phyloP scores from a whole-genome alignment of 371 early-diverging fungal species.

The Encephalitozoon cuniculi region DNA sequence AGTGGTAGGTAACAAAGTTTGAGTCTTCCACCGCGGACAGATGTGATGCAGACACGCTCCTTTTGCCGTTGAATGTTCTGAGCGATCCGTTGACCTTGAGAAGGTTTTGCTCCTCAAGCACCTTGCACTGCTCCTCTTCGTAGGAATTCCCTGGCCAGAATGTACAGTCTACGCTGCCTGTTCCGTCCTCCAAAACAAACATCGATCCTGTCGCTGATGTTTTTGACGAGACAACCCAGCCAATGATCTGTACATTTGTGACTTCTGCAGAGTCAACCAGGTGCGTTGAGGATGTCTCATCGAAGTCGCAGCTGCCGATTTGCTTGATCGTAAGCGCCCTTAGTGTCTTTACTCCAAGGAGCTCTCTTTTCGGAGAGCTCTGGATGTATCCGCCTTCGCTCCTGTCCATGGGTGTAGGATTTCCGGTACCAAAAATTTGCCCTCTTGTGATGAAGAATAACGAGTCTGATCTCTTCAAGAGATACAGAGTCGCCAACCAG shows the following conservation, averaged over 20 bases:
- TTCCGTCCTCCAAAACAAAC: slow-evolving; percentile 50
- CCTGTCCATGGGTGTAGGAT: slow-evolving; percentile 1
- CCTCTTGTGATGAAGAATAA: neutral
- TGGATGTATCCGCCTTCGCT: slow-evolving; percentile 25
- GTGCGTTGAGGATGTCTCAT: slow-evolving; percentile 26
- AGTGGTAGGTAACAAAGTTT: slow-evolving; percentile 45
- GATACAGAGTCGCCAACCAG: neutral
- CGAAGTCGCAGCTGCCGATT: slow-evolving; percentile 11
- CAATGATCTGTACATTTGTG: slow-evolving; percentile 27
- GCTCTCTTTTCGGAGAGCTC: slow-evolving; percentile 38
- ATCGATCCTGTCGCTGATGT: slow-evolving; percentile 27
- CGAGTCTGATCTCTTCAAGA: slow-evolving; percentile 4
- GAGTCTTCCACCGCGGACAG: slow-evolving; percentile 31
- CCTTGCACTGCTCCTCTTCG: slow-evolving; percentile 18
- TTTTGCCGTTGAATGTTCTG: slow-evolving; percentile 38
- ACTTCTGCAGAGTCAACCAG: slow-evolving; percentile 35
- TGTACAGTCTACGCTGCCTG: slow-evolving; percentile 36
- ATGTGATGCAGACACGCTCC: slow-evolving; percentile 22
- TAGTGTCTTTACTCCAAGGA: slow-evolving; percentile 36
- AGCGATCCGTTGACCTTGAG: slow-evolving; percentile 41
- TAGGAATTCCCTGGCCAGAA: slow-evolving; percentile 44
- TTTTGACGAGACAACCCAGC: slow-evolving; percentile 29
- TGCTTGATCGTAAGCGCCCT: slow-evolving; percentile 47
- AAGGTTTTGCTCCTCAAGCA: slow-evolving; percentile 28
- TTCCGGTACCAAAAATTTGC: slow-evolving; percentile 8